Evolutionary conservation across 257 asterid genomes (phyloP).

Genomic region (Eucommia ulmoides): DNA sequence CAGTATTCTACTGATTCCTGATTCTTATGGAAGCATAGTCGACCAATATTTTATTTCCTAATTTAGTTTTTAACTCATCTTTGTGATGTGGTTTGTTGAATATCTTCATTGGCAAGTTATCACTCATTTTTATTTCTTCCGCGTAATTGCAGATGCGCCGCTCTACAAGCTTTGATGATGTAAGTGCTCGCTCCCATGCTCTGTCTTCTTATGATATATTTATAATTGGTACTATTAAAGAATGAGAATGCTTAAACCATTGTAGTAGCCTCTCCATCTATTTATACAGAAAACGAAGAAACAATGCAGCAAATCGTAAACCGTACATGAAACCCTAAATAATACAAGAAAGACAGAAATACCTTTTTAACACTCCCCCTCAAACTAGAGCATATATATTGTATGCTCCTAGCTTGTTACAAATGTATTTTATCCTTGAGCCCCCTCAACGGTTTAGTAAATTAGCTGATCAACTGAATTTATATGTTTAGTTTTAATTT

Average conservation of each 20-base stretch:
- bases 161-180: slow-evolving; percentile 10
- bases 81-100: neutral
- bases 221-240: neutral
- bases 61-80: neutral
- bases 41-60: neutral
- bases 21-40: neutral
- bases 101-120: neutral
- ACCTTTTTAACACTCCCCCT: no score
- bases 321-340: no score
- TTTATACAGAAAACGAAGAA: no score
- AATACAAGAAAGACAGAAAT: no score
- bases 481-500: no score
- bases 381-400: no score
- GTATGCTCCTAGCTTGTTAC: no score
- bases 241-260: neutral
- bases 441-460: no score
- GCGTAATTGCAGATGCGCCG: slow-evolving; percentile 7
- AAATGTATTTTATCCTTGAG: no score
- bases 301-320: neutral
- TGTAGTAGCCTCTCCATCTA: no score
- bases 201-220: neutral
- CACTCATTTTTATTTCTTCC: slow-evolving; percentile 2
- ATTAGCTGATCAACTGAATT: no score
- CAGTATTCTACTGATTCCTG: neutral
- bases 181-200: slow-evolving; percentile 3